These are phyloP conservation scores for Chrysanthemum makinoi DNA, from an alignment of 129 eudicot species.

Conservation along the genomic window DNA sequence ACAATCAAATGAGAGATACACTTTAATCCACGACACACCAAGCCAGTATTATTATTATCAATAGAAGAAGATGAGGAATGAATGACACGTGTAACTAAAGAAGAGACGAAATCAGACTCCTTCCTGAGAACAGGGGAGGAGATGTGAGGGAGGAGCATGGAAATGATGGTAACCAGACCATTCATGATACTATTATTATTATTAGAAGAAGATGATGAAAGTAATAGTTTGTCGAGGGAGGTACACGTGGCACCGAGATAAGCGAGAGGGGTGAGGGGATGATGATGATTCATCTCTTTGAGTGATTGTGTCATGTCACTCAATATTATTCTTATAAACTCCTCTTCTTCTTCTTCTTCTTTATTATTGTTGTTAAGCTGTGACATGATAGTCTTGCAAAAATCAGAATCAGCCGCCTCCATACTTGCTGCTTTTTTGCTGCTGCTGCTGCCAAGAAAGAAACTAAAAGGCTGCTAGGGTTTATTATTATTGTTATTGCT, in stretches of 20 bases:
- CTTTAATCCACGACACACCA: slow-evolving; percentile 41
- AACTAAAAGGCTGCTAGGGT: too few relatives aligned
- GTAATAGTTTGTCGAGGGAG: slow-evolving; percentile 50
- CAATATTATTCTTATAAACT: slow-evolving; percentile 19
- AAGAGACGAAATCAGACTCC: slow-evolving; percentile 45
- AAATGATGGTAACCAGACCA: slow-evolving; percentile 52
- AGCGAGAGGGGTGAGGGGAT: slow-evolving; percentile 60
- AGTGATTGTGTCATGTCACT: slow-evolving; percentile 74
- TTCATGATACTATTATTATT: slow-evolving; percentile 34
- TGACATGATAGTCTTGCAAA: too few relatives aligned
- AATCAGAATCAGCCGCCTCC: too few relatives aligned
- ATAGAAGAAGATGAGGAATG: background rate
- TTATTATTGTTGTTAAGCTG: too few relatives aligned
- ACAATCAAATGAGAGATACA: slow-evolving; percentile 47
- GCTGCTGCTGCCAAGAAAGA: too few relatives aligned
- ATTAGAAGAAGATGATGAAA: background rate
- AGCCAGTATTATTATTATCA: slow-evolving; percentile 17
- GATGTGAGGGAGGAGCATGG: slow-evolving; percentile 43
- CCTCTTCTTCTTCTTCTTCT: too few relatives aligned
- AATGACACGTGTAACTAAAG: slow-evolving; percentile 42
- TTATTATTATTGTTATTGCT: too few relatives aligned
- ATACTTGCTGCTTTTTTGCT: too few relatives aligned
- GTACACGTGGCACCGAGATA: slow-evolving; percentile 79
- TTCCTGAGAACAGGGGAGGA: slow-evolving; percentile 38
- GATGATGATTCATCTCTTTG: slow-evolving; percentile 52